Evolutionary conservation across 2,329 filamentous ascomycete species (phyloP), one percentile per base, ranked within the genome.

Genomic region (Trichophyton verrucosum): DNA sequence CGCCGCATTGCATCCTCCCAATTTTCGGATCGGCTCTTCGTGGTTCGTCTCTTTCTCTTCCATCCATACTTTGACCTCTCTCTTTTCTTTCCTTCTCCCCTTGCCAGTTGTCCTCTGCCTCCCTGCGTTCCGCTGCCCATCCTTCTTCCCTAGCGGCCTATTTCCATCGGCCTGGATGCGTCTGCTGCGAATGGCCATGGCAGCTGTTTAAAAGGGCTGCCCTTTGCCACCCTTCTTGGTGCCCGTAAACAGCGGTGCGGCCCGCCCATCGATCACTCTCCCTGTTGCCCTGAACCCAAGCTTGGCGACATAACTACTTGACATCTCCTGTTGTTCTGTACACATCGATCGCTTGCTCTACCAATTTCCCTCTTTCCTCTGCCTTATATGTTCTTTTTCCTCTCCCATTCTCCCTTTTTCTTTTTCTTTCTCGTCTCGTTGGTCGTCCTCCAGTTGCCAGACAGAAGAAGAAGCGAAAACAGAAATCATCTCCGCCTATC

Each of bases 1-100:
- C 44, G 57, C 57, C 44, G 40, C 57, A 46, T 36, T 24, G 40
- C 42, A 40, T 59, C 57, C 57, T 59, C 57, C 57, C 57, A 59
- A 58, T 33, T 49, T 58, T 59, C 22, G 4, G 36, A 30, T 59
- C 42, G 27, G 15, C 57, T 36, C 57, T 47, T 13, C 30, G 40
- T 44, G 44, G 57, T 49, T 44, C 40, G 36, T 49, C 46, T 27
- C 30, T 24, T 15, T 30, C 22, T 15, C 22, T 30, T 46, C 7
- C 42, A 20, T 22, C 44, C 20, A 24, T 49, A n/a, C 20, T 49
- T 49, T 22, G 22, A 30, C 55, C 36, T 44, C 36, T 57, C 13
- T 38, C 11, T 38, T 38, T 4, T 38, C 33, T 13, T 38, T 13
- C 33, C 33, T 38, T 38, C 33, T 42, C 55, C 13, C 40, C 40